Evolutionary conservation across 345 rosid genomes (phyloP).

Genomic region (Erysimum cheiranthoides): DNA sequence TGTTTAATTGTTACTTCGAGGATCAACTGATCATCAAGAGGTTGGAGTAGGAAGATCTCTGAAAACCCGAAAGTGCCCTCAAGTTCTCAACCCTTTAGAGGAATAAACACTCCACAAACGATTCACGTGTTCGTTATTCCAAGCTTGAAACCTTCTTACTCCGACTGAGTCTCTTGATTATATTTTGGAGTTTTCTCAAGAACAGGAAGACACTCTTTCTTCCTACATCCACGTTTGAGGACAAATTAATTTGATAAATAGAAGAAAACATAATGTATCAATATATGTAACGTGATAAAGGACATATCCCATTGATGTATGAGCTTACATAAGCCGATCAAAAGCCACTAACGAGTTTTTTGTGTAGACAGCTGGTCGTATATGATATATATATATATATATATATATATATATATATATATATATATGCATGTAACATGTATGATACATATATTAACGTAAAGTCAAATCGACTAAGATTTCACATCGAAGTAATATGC

Average conservation of each 20-base stretch:
- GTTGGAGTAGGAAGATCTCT: neutral
- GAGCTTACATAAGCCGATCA: constrained; percentile 22
- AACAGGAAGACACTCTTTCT: neutral
- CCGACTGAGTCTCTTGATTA: neutral
- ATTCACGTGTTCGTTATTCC: neutral
- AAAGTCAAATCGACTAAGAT: constrained; percentile 25
- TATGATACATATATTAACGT: neutral
- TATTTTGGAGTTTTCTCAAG: constrained; percentile 17
- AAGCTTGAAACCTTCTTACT: constrained; percentile 2
- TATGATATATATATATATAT: neutral
- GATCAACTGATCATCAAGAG: too few relatives aligned
- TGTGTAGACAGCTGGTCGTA: neutral
- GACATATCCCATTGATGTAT: neutral
- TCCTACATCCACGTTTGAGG: neutral
- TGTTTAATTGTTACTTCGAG: neutral
- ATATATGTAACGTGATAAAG: constrained; percentile 9
- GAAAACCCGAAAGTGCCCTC: neutral
- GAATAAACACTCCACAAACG: neutral
- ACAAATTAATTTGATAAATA: constrained; percentile 2
- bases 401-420: too few relatives aligned
- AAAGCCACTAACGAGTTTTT: constrained; percentile 14
- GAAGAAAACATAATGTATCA: constrained; percentile 5
- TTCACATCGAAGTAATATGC: neutral
- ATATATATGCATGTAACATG: neutral
- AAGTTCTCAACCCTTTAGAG: neutral